These are phyloP conservation scores for Picea sitchensis DNA, from an alignment of 75 land plant species.

Conservation along the genomic window DNA sequence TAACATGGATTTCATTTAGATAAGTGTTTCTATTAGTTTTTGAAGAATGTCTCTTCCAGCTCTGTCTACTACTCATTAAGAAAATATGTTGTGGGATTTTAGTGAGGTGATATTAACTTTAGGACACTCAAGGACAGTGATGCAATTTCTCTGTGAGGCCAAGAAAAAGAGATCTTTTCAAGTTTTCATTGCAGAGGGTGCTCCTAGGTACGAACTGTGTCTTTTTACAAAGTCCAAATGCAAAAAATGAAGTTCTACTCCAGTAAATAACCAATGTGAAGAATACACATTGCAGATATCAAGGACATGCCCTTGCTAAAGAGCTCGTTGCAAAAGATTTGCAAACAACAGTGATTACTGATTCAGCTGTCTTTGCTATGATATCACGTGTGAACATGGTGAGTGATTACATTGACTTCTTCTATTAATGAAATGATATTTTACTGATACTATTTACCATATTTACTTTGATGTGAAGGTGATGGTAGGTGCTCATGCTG, in stretches of 20 bases:
- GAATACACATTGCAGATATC: constrained; percentile 55
- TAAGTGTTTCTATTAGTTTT: background rate
- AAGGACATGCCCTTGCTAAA: constrained; percentile 90
- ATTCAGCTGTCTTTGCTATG: constrained; percentile 99
- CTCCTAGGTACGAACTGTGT: constrained; percentile 65
- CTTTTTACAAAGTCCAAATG: background rate
- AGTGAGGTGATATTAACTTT: constrained; percentile 98
- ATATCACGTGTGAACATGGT: constrained; percentile 99
- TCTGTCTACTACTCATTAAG: background rate
- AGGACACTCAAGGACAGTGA: constrained; percentile 87
- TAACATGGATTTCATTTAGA: background rate
- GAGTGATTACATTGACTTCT: constrained; percentile 8
- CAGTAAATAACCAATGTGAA: too few species aligned
- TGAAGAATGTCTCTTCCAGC: background rate
- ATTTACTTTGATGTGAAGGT: constrained; percentile 44
- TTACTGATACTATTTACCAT: background rate
- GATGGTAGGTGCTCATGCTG: constrained; percentile 99
- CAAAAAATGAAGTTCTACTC: background rate
- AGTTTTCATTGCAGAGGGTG: constrained; percentile 98
- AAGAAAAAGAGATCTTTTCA: constrained; percentile 92
- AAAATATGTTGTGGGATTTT: constrained; percentile 10
- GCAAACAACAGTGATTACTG: constrained; percentile 94
- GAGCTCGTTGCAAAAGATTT: constrained; percentile 76
- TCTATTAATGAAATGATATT: background rate
- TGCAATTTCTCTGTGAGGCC: constrained; percentile 90